Conservation (phyloP, 1,139 yeast genomes). For the Taiozyma sp. region DNA sequence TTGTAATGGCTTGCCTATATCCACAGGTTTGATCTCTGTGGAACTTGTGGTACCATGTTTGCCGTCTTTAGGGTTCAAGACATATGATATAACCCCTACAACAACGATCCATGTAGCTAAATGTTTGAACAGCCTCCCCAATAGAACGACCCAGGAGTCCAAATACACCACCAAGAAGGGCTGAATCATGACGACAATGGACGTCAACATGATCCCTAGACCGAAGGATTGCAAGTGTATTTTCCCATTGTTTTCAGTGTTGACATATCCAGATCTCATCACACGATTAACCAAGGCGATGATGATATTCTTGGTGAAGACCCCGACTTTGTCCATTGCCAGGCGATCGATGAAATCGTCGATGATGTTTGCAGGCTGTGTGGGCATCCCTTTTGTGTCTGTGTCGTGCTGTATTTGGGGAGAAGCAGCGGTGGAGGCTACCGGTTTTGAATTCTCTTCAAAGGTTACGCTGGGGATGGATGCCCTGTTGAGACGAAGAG, state of each 20-base stretch:
- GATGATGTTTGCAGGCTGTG: background rate
- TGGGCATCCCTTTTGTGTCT: background rate
- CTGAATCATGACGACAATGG: slow-evolving; percentile 14
- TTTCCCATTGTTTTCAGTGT: slow-evolving; percentile 14
- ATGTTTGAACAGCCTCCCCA: slow-evolving; percentile 17
- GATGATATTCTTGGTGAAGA: slow-evolving; percentile 1
- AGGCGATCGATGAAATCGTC: slow-evolving; percentile 15
- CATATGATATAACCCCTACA: slow-evolving; percentile 14
- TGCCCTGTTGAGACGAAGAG: background rate
- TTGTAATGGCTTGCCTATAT: slow-evolving; percentile 10
- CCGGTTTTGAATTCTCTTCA: background rate
- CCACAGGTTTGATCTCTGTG: background rate
- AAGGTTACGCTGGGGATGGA: background rate
- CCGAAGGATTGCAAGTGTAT: slow-evolving; percentile 21
- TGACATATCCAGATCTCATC: slow-evolving; percentile 15
- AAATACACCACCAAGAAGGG: slow-evolving; percentile 18
- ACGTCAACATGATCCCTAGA: slow-evolving; percentile 14
- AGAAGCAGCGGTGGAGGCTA: too few species aligned
- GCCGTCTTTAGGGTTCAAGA: slow-evolving; percentile 7
- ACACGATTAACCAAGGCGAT: slow-evolving; percentile 4
- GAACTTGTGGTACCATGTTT: background rate
- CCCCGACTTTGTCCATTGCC: slow-evolving; percentile 7
- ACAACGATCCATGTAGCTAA: slow-evolving; percentile 15
- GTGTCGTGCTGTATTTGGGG: background rate
- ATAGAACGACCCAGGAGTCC: slow-evolving; percentile 19